Conservation (phyloP, 345 rosid genomes). For the Gossypium stocksii region DNA sequence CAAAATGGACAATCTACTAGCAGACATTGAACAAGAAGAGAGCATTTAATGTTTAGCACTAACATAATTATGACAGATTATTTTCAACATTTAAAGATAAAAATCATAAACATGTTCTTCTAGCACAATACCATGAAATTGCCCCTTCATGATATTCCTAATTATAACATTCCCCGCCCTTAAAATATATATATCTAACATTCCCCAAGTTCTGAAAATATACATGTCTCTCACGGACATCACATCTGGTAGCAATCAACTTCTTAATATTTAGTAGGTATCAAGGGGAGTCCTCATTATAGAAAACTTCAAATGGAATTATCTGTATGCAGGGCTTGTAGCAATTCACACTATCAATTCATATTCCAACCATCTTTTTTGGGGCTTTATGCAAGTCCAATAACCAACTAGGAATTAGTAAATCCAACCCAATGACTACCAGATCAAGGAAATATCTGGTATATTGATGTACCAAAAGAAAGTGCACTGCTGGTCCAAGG, state of each 20-base stretch:
- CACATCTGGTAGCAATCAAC: background rate
- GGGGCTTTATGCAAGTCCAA: no score
- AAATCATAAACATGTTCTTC: background rate
- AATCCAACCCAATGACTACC: background rate
- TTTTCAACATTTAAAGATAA: background rate
- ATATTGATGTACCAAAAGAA: background rate
- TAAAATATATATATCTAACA: no score
- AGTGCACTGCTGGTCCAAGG: background rate
- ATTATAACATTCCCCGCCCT: background rate
- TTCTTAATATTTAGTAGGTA: background rate
- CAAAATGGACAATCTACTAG: background rate
- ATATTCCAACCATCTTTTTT: background rate
- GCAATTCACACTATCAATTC: background rate
- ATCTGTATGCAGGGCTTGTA: background rate
- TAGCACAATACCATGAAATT: background rate
- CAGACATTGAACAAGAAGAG: background rate
- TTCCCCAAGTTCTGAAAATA: background rate
- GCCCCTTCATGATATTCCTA: background rate
- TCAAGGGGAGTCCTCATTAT: background rate
- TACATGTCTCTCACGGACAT: background rate
- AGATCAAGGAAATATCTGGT: background rate
- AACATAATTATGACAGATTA: background rate
- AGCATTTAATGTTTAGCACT: background rate
- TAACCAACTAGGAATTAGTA: background rate
- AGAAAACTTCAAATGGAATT: background rate